phyloP scores from a whole-genome alignment of 225 moss, liverwort and hornwort species.

The Rhytidiadelphus loreus region DNA sequence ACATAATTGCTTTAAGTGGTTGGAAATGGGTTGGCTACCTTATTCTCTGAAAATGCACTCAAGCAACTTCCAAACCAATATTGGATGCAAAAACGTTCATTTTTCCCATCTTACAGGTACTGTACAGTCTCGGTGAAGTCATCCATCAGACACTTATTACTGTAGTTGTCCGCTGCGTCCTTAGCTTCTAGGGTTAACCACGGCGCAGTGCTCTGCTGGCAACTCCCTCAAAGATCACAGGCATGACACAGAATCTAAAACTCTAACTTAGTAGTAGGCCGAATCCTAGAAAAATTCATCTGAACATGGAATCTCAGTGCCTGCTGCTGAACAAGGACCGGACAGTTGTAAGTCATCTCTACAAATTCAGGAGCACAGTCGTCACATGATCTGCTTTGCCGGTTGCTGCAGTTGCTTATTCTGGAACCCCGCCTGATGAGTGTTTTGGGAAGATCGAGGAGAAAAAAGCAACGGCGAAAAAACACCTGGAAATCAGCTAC shows the following conservation, averaged over 20 bases:
- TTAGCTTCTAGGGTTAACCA: too few relatives aligned
- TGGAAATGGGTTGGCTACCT: too few relatives aligned
- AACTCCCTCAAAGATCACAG: too few relatives aligned
- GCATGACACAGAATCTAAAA: not conserved
- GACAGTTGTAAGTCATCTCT: not conserved
- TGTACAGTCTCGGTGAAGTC: too few relatives aligned
- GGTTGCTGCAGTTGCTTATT: not conserved
- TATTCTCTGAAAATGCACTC: too few relatives aligned
- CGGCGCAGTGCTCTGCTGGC: too few relatives aligned
- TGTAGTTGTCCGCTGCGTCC: too few relatives aligned
- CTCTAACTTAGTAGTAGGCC: not conserved
- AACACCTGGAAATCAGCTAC: not conserved
- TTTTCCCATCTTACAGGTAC: too few relatives aligned
- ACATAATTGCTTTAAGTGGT: too few relatives aligned
- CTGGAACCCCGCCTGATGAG: not conserved
- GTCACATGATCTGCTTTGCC: not conserved
- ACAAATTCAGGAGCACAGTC: not conserved
- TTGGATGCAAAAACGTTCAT: too few relatives aligned
- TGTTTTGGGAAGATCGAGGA: not conserved
- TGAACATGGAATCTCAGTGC: not conserved
- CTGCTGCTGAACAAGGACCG: not conserved
- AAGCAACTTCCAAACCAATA: too few relatives aligned
- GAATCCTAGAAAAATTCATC: not conserved
- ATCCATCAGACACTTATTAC: too few relatives aligned
- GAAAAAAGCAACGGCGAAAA: not conserved